Percentiles rank a stretch among this genome's conserved stretches.
Conservation (phyloP, 169 alveolate genomes). For the Cyclospora cayetanensis region DNA sequence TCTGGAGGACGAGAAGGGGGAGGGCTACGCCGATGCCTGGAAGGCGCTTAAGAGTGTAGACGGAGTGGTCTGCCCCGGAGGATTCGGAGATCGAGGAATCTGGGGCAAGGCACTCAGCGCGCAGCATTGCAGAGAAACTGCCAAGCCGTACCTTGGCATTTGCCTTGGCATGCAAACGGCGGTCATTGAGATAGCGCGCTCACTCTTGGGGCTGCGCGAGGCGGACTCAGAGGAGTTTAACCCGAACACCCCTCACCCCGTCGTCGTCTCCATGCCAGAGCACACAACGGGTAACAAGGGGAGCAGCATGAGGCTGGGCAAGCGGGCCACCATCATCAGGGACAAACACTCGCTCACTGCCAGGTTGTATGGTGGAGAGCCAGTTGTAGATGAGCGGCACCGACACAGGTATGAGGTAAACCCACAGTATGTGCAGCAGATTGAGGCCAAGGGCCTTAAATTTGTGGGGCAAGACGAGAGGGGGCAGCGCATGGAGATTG, state of each 20-base stretch:
- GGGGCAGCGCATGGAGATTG: conserved; percentile 90
- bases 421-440: conserved; percentile 8
- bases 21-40: conserved; percentile 80
- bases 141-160: conserved; percentile 83
- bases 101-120: conserved; percentile 90
- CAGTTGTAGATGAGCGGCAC: conserved; percentile 92
- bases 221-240: conserved; percentile 83
- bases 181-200: conserved; percentile 80
- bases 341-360: conserved; percentile 90
- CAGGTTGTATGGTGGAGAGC: conserved; percentile 86
- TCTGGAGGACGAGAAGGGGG: conserved; percentile 13
- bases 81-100: conserved; percentile 95
- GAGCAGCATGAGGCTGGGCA: conserved; percentile 96
- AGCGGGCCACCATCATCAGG: conserved; percentile 85
- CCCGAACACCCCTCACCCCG: conserved; percentile 71
- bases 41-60: conserved; percentile 80
- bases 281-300: conserved; percentile 66
- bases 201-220: conserved; percentile 74
- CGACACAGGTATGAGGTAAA: conserved; percentile 91
- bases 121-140: conserved; percentile 86
- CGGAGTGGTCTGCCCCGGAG: conserved; percentile 96
- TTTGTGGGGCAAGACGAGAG: conserved; percentile 92
- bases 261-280: conserved; percentile 82
- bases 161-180: conserved; percentile 97
- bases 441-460: conserved; percentile 89